Base-by-base conservation (phyloP, 1,139 yeast genomes). In the Yamadazyma diddensiae region DNA sequence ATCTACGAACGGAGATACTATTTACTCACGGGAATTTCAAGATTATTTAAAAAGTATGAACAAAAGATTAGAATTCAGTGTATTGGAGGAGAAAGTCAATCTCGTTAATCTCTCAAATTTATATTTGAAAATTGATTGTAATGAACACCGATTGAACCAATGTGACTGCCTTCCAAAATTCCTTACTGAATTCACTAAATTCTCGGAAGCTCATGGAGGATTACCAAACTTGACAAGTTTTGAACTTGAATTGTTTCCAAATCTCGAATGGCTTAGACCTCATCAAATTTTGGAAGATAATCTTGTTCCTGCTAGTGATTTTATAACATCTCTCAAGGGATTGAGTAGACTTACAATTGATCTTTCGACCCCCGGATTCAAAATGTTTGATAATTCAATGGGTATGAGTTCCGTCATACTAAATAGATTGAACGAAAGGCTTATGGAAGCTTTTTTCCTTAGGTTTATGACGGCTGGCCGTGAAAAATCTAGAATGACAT, bases 261-360 rank as follows among this genome's bases (percentile, higher is more conserved):
- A 55, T 34, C 37, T 52, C 19, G 69, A 64, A 33, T 65, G 71
- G 70, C 44, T 62, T 21, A 48, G 68, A 22, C 70, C 71, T 5
- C 63, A 59, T 33, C 65, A 62, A 41, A 46, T 62, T 12, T 45
- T 64, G 26, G 65, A 61, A 33, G 50, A 49, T 29, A 50, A 58
- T 9, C 39, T 65, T 21, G 51, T 57, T 0, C 71, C 70, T 1
- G 43, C 64, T 26, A 65, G 68, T 0, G 45, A 43, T 7, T 60
- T 62, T 34, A 41, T 63, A 14, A 49, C 51, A 26, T 46, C 62
- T 1, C 48, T 64, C 30, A 23, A 28, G 5, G 50, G 41, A 17
- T 39, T 64, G 22, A 26, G 47, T 5, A 41, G 60, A 21, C 42
- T 65, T 15, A 49, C 58, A 0, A 50, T 64, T 30, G 69, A 63